Conservation (phyloP, 2,329 filamentous ascomycete genomes). For the Phoma sp. region DNA sequence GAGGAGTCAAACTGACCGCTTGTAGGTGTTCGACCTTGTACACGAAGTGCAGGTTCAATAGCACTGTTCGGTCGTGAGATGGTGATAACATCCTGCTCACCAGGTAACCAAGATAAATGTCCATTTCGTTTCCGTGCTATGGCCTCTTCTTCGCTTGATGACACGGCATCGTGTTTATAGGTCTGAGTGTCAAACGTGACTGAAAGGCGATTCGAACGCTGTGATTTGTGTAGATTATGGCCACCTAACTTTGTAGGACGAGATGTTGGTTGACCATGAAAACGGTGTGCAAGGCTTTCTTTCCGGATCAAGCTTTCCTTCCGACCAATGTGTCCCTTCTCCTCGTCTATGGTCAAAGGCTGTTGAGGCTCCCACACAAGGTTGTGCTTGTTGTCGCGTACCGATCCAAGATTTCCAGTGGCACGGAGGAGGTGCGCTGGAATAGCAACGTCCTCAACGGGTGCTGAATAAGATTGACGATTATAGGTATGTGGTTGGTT, state of each 20-base stretch:
- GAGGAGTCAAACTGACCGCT: conserved; percentile 3
- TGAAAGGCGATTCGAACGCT: conserved; percentile 9
- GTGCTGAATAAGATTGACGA: conserved; percentile 14
- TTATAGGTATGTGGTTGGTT: conserved; percentile 2
- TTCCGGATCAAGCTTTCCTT: conserved; percentile 11
- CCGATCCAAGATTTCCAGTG: conserved; percentile 23
- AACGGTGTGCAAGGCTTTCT: conserved; percentile 13
- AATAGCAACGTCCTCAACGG: conserved; percentile 28
- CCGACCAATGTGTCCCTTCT: conserved; percentile 15
- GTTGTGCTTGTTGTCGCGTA: conserved; percentile 21
- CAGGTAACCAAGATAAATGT: conserved; percentile 9
- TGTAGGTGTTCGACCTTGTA: conserved; percentile 14
- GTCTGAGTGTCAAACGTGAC: conserved; percentile 1
- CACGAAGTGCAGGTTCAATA: conserved; percentile 6
- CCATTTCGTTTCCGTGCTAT: background rate
- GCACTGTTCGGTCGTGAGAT: conserved; percentile 14
- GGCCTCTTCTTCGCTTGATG: background rate
- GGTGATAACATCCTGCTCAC: conserved; percentile 8
- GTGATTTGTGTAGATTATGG: background rate
- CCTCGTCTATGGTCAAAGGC: conserved; percentile 17
- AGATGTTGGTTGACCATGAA: conserved; percentile 8
- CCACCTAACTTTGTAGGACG: conserved; percentile 4
- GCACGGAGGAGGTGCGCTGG: conserved; percentile 32
- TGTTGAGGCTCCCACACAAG: conserved; percentile 26
- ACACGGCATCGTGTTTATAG: background rate